These are phyloP conservation scores for Trypanosoma congolense DNA, from an alignment of 208 protist species.

Conservation along the genomic window DNA sequence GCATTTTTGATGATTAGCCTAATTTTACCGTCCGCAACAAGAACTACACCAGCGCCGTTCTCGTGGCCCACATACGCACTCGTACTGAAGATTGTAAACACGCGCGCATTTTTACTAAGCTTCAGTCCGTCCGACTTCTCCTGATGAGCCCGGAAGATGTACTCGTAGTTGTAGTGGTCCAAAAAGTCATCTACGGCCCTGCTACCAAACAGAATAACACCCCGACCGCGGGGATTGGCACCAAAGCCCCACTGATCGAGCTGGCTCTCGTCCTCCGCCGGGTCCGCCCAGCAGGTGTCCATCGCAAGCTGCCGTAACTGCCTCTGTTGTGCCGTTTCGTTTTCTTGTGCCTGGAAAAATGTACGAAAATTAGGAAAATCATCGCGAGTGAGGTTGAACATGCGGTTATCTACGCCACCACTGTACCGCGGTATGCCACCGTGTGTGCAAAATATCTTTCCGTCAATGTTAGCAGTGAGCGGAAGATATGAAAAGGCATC, in stretches of 20 bases:
- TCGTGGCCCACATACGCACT: conserved; percentile 90
- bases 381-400: conserved; percentile 53
- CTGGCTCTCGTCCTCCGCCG: conserved; percentile 74
- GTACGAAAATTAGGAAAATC: conserved; percentile 79
- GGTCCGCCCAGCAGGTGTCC: conserved; percentile 90
- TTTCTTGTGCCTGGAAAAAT: conserved; percentile 77
- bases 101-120: conserved; percentile 83
- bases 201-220: conserved; percentile 83
- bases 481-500: conserved; percentile 82
- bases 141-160: conserved; percentile 92
- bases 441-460: conserved; percentile 92
- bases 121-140: conserved; percentile 90
- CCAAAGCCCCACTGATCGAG: conserved; percentile 85
- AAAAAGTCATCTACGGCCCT: conserved; percentile 88
- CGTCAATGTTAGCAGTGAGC: conserved; percentile 90
- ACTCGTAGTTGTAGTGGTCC: conserved; percentile 74
- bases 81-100: conserved; percentile 93
- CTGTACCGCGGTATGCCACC: conserved; percentile 88
- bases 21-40: conserved; percentile 85
- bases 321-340: conserved; percentile 57
- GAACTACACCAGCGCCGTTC: conserved; percentile 88
- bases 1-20: conserved; percentile 89
- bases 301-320: conserved; percentile 75
- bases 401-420: conserved; percentile 74
- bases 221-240: conserved; percentile 76